phyloP scores from a whole-genome alignment of 768 basidiomycete species.

The Solioccasus polychromus region DNA sequence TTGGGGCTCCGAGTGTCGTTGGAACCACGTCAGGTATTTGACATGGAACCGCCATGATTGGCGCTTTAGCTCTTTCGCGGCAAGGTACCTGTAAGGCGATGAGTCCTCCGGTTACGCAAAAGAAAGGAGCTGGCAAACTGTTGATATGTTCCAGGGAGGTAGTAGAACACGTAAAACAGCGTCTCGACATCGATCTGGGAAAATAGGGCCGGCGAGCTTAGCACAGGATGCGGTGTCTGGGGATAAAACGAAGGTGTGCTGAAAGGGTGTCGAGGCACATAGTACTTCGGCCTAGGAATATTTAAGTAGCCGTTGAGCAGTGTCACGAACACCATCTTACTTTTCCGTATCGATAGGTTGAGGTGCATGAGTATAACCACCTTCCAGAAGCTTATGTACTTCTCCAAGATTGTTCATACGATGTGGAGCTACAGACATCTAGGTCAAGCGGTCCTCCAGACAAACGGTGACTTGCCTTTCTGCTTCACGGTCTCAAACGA shows the following conservation, averaged over 20 bases:
- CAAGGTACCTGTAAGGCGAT: slow-evolving; percentile 65
- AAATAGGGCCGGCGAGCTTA: slow-evolving; percentile 83
- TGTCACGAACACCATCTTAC: slow-evolving; percentile 48
- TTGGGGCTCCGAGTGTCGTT: slow-evolving; percentile 95
- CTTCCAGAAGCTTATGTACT: slow-evolving; percentile 90
- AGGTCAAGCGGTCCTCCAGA: not conserved
- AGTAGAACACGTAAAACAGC: slow-evolving; percentile 98
- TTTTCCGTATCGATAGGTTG: slow-evolving; percentile 95
- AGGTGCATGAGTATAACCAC: slow-evolving; percentile 84
- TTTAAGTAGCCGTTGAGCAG: slow-evolving; percentile 6
- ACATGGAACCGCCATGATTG: slow-evolving; percentile 99
- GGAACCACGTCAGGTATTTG: slow-evolving; percentile 99
- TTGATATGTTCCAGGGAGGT: slow-evolving; percentile 94
- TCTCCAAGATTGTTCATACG: slow-evolving; percentile 86
- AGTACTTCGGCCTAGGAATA: slow-evolving; percentile 85
- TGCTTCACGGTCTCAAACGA: slow-evolving; percentile 97
- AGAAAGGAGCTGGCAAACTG: slow-evolving; percentile 51
- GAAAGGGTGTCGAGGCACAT: slow-evolving; percentile 90
- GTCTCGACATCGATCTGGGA: slow-evolving; percentile 95
- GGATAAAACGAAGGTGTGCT: slow-evolving; percentile 94
- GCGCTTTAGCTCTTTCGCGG: slow-evolving; percentile 94
- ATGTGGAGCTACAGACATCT: slow-evolving; percentile 51
- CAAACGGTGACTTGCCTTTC: slow-evolving; percentile 61
- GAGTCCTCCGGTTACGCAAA: slow-evolving; percentile 1
- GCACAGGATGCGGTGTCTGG: slow-evolving; percentile 74